Conservation (phyloP, 108 stramenopile genomes). For the Fragilaria radians region DNA sequence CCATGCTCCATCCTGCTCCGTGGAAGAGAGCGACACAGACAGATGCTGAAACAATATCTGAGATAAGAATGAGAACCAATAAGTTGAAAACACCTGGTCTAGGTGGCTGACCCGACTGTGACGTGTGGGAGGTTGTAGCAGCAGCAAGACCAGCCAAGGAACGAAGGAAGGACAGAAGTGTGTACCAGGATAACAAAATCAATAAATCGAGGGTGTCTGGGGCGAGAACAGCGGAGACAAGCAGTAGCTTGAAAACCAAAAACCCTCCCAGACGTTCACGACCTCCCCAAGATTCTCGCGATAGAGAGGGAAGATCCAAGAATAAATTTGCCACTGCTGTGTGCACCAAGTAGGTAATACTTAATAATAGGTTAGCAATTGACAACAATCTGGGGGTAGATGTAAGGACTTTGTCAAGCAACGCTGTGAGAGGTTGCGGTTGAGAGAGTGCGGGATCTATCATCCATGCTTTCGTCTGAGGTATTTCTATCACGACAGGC, state of each 20-base stretch:
- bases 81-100: slow-evolving; percentile 40
- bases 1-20: slow-evolving; percentile 44
- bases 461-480: no score
- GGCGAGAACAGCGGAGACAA: slow-evolving; percentile 57
- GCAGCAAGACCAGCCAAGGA: slow-evolving; percentile 49
- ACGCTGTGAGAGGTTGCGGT: slow-evolving; percentile 11
- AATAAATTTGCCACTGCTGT: slow-evolving; percentile 64
- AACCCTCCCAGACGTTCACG: slow-evolving; percentile 59
- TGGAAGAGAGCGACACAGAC: slow-evolving; percentile 51
- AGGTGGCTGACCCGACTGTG: slow-evolving; percentile 37
- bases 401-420: slow-evolving; percentile 54
- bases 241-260: slow-evolving; percentile 66
- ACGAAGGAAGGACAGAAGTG: slow-evolving; percentile 52
- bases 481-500: no score
- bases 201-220: slow-evolving; percentile 63
- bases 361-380: slow-evolving; percentile 64
- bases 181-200: slow-evolving; percentile 66
- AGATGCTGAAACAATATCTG: slow-evolving; percentile 38
- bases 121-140: slow-evolving; percentile 30
- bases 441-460: slow-evolving; percentile 12
- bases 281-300: slow-evolving; percentile 12
- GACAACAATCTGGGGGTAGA: slow-evolving; percentile 59
- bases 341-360: slow-evolving; percentile 52
- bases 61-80: slow-evolving; percentile 37
- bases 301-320: slow-evolving; percentile 31